Evolutionary conservation across 371 early-diverging fungal species (phyloP).

Genomic region (Blakeslea trispora): DNA sequence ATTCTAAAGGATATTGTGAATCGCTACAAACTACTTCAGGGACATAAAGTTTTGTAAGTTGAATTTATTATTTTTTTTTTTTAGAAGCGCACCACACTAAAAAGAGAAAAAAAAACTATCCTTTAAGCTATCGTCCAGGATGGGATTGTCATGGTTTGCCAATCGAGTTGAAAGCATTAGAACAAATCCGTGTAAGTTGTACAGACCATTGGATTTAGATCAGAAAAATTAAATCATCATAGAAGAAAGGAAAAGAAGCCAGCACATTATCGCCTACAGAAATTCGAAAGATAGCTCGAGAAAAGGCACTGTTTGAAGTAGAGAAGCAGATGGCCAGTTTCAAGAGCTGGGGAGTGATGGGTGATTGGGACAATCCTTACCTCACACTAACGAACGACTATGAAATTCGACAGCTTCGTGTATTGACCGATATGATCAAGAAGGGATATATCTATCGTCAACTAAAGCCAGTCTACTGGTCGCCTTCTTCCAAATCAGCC

Average conservation of each 20-base stretch:
- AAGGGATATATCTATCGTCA: constrained; percentile 74
- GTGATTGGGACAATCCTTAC: constrained; percentile 86
- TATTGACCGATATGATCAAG: constrained; percentile 78
- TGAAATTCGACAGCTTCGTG: constrained; percentile 75
- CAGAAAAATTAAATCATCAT: background rate
- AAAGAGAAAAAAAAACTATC: no score
- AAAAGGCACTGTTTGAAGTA: constrained; percentile 70
- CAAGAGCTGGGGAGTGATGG: constrained; percentile 78
- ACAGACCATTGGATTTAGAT: no score
- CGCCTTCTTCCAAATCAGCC: constrained; percentile 89
- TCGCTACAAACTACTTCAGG: constrained; percentile 85
- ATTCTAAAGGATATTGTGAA: constrained; percentile 93
- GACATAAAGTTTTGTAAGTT: constrained; percentile 76
- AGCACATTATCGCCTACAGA: constrained; percentile 55
- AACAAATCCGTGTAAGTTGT: constrained; percentile 57
- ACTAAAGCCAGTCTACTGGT: constrained; percentile 91
- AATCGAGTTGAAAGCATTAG: constrained; percentile 91
- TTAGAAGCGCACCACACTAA: background rate
- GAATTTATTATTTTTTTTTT: background rate
- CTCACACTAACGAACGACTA: constrained; percentile 75
- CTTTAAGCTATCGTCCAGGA: constrained; percentile 90
- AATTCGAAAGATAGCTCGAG: constrained; percentile 69
- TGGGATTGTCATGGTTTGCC: constrained; percentile 98
- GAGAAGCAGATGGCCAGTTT: constrained; percentile 70
- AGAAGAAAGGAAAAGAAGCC: constrained; percentile 32